A percentile compares a stretch with the other conserved stretches of the same genome.
Evolutionary conservation across 2,329 filamentous ascomycete genomes (phyloP).

Genomic region (Didymella lethalis): DNA sequence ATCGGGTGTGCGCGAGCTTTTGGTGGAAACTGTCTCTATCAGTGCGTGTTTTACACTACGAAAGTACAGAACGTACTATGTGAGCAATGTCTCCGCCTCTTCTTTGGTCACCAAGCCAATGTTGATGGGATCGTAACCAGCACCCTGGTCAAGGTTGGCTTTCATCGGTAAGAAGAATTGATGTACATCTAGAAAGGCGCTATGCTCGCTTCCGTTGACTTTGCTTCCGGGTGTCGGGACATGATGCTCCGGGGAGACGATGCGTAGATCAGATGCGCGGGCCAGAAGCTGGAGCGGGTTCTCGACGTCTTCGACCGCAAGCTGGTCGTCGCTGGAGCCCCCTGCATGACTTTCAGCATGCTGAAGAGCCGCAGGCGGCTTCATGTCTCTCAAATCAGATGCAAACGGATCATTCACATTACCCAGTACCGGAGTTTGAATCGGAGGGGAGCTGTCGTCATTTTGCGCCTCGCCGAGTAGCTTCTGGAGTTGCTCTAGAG

Average conservation of each 20-base stretch:
- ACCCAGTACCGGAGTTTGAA: conserved; percentile 1
- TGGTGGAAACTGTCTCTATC: conserved; percentile 66
- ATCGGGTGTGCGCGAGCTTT: conserved; percentile 75
- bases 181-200: conserved; percentile 61
- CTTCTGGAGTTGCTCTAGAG: conserved; percentile 54
- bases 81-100: conserved; percentile 70
- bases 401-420: conserved; percentile 17
- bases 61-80: conserved; percentile 62
- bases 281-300: conserved; percentile 78
- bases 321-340: conserved; percentile 50
- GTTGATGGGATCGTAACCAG: conserved; percentile 73
- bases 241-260: conserved; percentile 41
- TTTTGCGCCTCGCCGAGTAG: conserved; percentile 60
- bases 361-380: conserved; percentile 24
- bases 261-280: conserved; percentile 64
- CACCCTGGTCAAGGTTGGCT: conserved; percentile 68
- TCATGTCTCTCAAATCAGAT: conserved; percentile 13
- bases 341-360: conserved; percentile 35
- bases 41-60: background rate
- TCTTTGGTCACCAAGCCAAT: conserved; percentile 71
- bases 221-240: conserved; percentile 41
- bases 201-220: conserved; percentile 43
- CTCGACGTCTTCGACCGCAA: conserved; percentile 73
- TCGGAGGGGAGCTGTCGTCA: conserved; percentile 17
- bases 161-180: conserved; percentile 72